Base-by-base conservation (phyloP, 805 yeast species). In the Dipodascus geniculatus region DNA sequence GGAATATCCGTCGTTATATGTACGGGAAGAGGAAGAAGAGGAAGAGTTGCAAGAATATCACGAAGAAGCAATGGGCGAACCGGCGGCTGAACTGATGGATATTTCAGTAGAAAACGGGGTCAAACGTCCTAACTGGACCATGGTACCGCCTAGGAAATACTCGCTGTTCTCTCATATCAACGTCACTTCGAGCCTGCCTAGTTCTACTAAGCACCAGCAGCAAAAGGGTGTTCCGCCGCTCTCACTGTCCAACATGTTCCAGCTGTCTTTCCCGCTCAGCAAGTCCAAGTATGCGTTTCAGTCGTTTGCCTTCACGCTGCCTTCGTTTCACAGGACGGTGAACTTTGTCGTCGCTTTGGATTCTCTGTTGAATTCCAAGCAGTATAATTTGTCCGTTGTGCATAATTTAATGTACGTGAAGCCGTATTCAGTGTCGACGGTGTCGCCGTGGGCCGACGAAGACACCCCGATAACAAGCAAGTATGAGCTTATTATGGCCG, bases 251-350 rank as follows among this genome's bases (percentile, higher is more conserved):
- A 65, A 67, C 50, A 63, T 71, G 65, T 72, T 72, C 57, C 74
- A 72, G 59, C 63, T 68, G 49, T 60, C 57, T 23, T 60, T 73
- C 44, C 67, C 67, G 20, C 73, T 63, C 2, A 56, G 80, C 16
- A 58, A 68, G 28, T 47, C 49, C 14, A 68, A 64, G 48, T 64
- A 59, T 52, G 68, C 67, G 20, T 65, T 71, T 1, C 62, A 69
- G 17, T 69, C 74, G 9, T 76, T 70, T 59, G 59, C 80, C 3
- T 57, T 79, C 22, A 70, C 71, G 16, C 64, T 82, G 52, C 81
- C 83, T 11, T 65, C 72, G 11, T 68, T 69, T 48, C 75, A 78
- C 42, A 73, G 74, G 33, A 73, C 80, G 1, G 63, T 80, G 49
- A 68, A 75, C 2, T 63, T 80, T 2, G 61, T 71, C 22, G 74